These are phyloP conservation scores for Volvox reticuliferus DNA, from an alignment of 139 green algal genomes.

Conservation along the genomic window DNA sequence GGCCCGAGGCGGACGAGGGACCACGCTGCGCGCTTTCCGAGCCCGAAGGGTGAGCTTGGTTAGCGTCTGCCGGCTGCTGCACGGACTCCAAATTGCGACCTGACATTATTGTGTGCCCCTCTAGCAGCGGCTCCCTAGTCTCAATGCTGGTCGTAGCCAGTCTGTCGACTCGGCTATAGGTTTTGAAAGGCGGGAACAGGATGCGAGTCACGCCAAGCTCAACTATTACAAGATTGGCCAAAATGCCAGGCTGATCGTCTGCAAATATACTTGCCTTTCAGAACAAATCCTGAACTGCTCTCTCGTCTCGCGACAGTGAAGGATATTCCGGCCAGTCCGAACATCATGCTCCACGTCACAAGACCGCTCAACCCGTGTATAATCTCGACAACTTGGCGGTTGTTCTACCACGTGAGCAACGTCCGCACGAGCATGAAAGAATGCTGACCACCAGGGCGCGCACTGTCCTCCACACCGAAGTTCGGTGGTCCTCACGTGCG, in stretches of 20 bases:
- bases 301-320: conserved; percentile 13
- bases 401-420: not conserved
- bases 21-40: not conserved
- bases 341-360: conserved; percentile 6
- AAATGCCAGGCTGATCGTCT: too few species aligned
- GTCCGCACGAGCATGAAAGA: conserved; percentile 7
- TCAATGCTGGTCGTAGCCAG: conserved; percentile 33
- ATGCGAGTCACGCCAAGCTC: not conserved
- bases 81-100: conserved; percentile 3
- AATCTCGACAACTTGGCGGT: conserved; percentile 6
- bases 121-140: conserved; percentile 6
- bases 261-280: conserved; percentile 1
- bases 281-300: conserved; percentile 34
- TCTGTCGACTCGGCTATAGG: not conserved
- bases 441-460: conserved; percentile 4
- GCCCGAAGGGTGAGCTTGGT: too few species aligned
- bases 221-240: too few species aligned
- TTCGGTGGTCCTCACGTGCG: not conserved
- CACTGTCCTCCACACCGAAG: not conserved
- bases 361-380: not conserved
- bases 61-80: not conserved
- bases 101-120: not conserved
- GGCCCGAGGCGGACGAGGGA: not conserved
- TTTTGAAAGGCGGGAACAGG: not conserved
- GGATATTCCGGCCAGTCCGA: not conserved